phyloP scores from a whole-genome alignment of 257 asterid species.

The Petunia axillaris region DNA sequence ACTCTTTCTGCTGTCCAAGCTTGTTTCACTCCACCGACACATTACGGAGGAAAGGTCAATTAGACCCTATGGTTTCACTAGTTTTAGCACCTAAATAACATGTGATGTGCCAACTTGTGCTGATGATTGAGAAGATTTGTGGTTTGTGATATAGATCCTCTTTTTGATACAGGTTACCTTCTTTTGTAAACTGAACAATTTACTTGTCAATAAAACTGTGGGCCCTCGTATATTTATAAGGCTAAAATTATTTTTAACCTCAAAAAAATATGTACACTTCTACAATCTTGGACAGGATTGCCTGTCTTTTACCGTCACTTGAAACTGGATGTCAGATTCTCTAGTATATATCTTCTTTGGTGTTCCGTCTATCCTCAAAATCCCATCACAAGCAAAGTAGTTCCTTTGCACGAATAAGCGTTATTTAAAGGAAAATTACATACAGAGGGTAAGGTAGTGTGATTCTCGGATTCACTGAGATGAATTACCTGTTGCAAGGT shows the following conservation, averaged over 20 bases:
- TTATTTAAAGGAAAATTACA: not conserved
- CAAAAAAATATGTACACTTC: not conserved
- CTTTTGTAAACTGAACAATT: not conserved
- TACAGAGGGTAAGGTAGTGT: not conserved
- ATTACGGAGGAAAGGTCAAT: not conserved
- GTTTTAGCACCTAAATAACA: not conserved
- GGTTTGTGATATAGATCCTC: not conserved
- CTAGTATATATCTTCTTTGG: not conserved
- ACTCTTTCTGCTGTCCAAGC: constrained; percentile 1
- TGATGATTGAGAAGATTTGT: not conserved
- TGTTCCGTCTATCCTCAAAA: not conserved
- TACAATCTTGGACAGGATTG: not conserved
- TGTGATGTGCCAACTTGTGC: not conserved
- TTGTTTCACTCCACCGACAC: not conserved
- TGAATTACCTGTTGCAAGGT: not conserved
- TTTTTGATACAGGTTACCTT: not conserved
- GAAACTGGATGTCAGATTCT: constrained; percentile 15
- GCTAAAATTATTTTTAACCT: not conserved
- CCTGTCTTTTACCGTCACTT: not conserved
- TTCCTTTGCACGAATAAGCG: not conserved
- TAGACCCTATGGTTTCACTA: constrained; percentile 8
- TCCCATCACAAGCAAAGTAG: not conserved
- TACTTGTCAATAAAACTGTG: not conserved
- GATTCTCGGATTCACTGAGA: not conserved
- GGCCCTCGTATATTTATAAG: not conserved